phyloP scores from a whole-genome alignment of 2,329 filamentous ascomycete species.

The Boeremia lycopersici region DNA sequence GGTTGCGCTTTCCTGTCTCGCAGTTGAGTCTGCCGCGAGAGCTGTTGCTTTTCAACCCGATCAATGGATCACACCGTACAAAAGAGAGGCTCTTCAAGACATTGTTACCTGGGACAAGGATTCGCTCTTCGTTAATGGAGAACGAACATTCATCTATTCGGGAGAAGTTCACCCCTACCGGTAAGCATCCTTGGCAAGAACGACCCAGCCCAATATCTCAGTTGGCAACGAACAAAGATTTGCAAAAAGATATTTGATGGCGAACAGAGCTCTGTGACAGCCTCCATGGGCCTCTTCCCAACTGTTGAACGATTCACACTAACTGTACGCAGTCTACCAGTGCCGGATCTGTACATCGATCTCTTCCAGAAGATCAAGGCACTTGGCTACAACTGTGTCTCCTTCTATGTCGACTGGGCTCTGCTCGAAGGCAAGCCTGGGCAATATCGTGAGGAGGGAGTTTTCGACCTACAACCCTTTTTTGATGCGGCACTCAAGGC shows the following conservation, averaged over 20 bases:
- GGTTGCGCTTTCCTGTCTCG: slow-evolving; percentile 48
- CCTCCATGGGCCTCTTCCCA: too few species aligned
- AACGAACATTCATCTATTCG: slow-evolving; percentile 73
- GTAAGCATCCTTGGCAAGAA: neutral
- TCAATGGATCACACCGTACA: slow-evolving; percentile 56
- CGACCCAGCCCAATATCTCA: neutral
- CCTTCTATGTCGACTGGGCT: slow-evolving; percentile 81
- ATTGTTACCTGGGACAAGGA: slow-evolving; percentile 74
- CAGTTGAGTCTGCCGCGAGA: slow-evolving; percentile 54
- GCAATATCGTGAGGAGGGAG: slow-evolving; percentile 70
- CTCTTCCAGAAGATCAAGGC: slow-evolving; percentile 84
- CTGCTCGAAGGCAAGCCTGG: slow-evolving; percentile 75
- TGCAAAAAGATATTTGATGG: too few species aligned
- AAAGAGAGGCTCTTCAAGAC: slow-evolving; percentile 60
- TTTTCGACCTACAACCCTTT: slow-evolving; percentile 75
- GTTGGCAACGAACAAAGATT: too few species aligned
- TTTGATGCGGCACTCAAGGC: slow-evolving; percentile 75
- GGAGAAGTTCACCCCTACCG: slow-evolving; percentile 63
- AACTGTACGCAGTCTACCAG: slow-evolving; percentile 57
- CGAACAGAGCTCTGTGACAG: too few species aligned
- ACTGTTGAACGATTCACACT: neutral
- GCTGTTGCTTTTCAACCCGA: slow-evolving; percentile 58
- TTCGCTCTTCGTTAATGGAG: slow-evolving; percentile 71
- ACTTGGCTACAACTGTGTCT: slow-evolving; percentile 78
- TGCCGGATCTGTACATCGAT: slow-evolving; percentile 69